Conservation (phyloP, 345 rosid genomes). For the Gossypium mustelinum region DNA sequence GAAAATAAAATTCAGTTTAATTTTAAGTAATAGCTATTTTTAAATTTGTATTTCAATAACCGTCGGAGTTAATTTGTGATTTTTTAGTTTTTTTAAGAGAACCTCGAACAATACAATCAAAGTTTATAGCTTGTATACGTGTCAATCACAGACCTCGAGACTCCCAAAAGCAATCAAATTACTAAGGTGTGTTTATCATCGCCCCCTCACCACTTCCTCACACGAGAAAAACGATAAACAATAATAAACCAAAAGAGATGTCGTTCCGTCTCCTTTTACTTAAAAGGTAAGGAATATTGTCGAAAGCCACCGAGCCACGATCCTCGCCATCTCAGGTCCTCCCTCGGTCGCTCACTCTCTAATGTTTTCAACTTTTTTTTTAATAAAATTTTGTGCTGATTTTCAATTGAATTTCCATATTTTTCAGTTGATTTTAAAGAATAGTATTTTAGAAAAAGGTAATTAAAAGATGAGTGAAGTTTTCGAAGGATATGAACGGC, state of each 20-base stretch:
- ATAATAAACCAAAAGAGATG: neutral
- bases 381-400: neutral
- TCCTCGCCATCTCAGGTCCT: conserved; percentile 4
- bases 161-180: neutral
- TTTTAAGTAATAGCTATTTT: no score
- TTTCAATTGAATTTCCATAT: neutral
- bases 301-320: neutral
- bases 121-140: neutral
- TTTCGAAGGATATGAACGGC: conserved; percentile 56
- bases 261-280: neutral
- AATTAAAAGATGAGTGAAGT: conserved; percentile 48
- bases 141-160: neutral
- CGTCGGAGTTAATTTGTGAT: no score
- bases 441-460: neutral
- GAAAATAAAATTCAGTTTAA: no score
- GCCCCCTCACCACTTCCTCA: neutral
- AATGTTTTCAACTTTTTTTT: neutral
- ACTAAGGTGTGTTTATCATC: neutral
- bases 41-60: no score
- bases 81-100: no score
- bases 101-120: neutral
- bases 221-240: neutral
- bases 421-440: neutral
- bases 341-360: neutral
- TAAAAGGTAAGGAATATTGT: neutral